Conservation (phyloP, 2,329 filamentous ascomycete genomes). For the Ramularia endophylla region DNA sequence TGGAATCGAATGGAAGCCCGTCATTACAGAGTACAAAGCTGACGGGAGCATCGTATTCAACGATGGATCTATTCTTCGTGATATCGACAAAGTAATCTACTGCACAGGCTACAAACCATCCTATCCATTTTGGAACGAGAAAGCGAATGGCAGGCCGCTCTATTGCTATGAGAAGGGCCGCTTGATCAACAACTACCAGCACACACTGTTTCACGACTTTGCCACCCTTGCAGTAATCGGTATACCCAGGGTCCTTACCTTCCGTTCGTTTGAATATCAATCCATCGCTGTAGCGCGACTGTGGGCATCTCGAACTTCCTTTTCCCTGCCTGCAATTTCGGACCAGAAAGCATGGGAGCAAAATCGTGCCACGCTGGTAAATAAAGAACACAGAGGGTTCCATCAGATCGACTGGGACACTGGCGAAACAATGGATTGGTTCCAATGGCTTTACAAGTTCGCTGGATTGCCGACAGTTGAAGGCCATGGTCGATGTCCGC, state of each 20-base stretch:
- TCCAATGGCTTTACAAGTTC: no score
- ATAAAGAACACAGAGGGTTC: no score
- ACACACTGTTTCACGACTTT: slow-evolving; percentile 48
- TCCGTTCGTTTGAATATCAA: slow-evolving; percentile 53
- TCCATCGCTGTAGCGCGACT: slow-evolving; percentile 48
- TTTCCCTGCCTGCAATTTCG: no score
- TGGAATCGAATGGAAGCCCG: no score
- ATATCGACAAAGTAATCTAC: slow-evolving; percentile 29
- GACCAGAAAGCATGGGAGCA: no score
- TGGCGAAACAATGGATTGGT: no score
- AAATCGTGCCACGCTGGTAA: no score
- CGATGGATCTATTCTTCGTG: slow-evolving; percentile 20
- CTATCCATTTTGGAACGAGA: slow-evolving; percentile 47
- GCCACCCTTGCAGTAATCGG: slow-evolving; percentile 48
- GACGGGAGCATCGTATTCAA: slow-evolving; percentile 25
- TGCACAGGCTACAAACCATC: slow-evolving; percentile 35
- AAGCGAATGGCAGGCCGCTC: slow-evolving; percentile 39
- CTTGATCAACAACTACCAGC: slow-evolving; percentile 44
- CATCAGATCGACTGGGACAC: no score
- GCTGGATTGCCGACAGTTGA: no score
- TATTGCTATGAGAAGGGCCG: slow-evolving; percentile 47
- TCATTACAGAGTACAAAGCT: no score
- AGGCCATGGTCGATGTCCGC: no score
- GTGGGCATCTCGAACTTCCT: no score
- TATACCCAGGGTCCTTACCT: slow-evolving; percentile 47